These are phyloP conservation scores for Aspergillus kassunensis DNA, from an alignment of 495 filamentous ascomycete genomes.

Conservation along the genomic window DNA sequence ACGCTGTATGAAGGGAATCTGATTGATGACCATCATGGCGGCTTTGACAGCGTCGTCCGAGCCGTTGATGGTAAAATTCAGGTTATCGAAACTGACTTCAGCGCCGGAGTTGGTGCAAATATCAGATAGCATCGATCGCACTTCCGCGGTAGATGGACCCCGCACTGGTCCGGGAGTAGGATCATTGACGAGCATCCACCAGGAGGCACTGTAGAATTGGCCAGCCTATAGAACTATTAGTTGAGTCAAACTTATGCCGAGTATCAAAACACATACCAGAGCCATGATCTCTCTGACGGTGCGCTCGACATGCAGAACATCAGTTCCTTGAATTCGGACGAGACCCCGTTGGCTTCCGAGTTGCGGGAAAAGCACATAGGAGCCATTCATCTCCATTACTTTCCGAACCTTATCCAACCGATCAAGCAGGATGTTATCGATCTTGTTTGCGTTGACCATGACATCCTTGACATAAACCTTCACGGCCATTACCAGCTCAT, in stretches of 20 bases:
- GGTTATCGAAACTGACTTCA: constrained; percentile 89
- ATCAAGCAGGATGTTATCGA: constrained; percentile 86
- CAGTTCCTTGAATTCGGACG: constrained; percentile 85
- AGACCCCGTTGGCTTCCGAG: constrained; percentile 74
- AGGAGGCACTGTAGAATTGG: constrained; percentile 96
- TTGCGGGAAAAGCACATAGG: constrained; percentile 84
- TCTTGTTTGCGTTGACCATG: constrained; percentile 77
- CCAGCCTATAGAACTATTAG: constrained; percentile 56
- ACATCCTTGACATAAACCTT: constrained; percentile 91
- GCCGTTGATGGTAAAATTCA: constrained; percentile 89
- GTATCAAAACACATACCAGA: constrained; percentile 63
- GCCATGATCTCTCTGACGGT: constrained; percentile 94
- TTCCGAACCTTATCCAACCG: constrained; percentile 94
- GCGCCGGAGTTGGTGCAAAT: constrained; percentile 95
- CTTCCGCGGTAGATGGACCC: constrained; percentile 68
- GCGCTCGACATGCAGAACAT: constrained; percentile 88
- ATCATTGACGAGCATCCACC: constrained; percentile 85
- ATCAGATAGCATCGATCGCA: constrained; percentile 86
- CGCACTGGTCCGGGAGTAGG: constrained; percentile 53
- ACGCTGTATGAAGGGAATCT: constrained; percentile 83
- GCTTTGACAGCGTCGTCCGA: constrained; percentile 94
- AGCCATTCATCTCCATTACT: constrained; percentile 95
- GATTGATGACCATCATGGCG: constrained; percentile 85
- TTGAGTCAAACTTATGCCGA: constrained; percentile 40
- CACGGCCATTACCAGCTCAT: constrained; percentile 71